phyloP scores from a whole-genome alignment of 441 rosid genomes.

The Gossypium trilobum region DNA sequence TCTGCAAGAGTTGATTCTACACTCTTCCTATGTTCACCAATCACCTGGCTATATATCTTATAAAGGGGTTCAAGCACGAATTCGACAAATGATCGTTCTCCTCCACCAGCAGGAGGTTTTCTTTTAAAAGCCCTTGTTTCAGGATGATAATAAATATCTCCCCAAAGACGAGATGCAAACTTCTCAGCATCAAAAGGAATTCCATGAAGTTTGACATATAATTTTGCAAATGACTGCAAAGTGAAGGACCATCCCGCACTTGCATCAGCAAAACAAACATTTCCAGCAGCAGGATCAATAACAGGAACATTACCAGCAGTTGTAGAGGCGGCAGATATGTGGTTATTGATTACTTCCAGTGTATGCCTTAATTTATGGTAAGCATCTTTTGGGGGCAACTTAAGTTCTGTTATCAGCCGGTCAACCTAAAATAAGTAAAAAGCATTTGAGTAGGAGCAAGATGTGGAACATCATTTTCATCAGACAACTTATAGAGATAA shows the following conservation, averaged over 20 bases:
- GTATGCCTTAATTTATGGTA: slow-evolving; percentile 93
- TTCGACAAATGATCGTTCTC: slow-evolving; percentile 85
- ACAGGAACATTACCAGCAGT: slow-evolving; percentile 74
- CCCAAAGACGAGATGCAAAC: slow-evolving; percentile 90
- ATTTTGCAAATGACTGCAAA: slow-evolving; percentile 85
- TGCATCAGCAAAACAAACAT: slow-evolving; percentile 92
- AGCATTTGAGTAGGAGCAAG: background rate
- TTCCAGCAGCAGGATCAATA: slow-evolving; percentile 87
- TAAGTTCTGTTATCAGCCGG: slow-evolving; percentile 84
- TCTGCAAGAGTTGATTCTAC: slow-evolving; percentile 91
- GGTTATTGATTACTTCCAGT: slow-evolving; percentile 80
- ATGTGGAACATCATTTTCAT: background rate
- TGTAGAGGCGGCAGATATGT: slow-evolving; percentile 73
- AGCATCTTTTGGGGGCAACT: slow-evolving; percentile 93
- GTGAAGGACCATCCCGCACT: slow-evolving; percentile 96
- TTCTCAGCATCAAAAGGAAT: slow-evolving; percentile 78
- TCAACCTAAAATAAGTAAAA: slow-evolving; percentile 52
- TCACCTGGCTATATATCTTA: slow-evolving; percentile 91
- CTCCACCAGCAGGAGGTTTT: slow-evolving; percentile 69
- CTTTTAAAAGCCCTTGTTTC: slow-evolving; percentile 64
- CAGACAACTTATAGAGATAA: background rate
- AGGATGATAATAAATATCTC: slow-evolving; percentile 74
- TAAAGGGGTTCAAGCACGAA: slow-evolving; percentile 95
- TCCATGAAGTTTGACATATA: slow-evolving; percentile 85
- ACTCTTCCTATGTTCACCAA: slow-evolving; percentile 95